Conservation (phyloP, 164 flowering plant genomes). For the Magnolia officinalis region DNA sequence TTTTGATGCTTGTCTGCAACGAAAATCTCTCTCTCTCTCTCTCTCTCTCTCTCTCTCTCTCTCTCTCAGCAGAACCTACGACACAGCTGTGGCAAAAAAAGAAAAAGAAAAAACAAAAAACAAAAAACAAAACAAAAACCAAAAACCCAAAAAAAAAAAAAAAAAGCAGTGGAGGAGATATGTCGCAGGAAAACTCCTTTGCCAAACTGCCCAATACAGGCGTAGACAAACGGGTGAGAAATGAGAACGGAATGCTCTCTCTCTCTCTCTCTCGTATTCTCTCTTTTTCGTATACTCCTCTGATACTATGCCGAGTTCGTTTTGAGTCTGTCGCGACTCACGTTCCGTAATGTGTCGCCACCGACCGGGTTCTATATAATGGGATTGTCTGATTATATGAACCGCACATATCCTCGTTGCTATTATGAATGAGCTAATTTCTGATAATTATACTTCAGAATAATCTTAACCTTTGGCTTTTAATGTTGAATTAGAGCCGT, state of each 20-base stretch:
- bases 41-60: constrained; percentile 7
- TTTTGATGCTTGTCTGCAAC: not conserved
- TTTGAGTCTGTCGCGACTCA: not conserved
- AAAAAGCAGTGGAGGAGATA: constrained; percentile 21
- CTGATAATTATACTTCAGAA: too few relatives aligned
- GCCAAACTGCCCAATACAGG: constrained; percentile 36
- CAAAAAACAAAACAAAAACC: too few relatives aligned
- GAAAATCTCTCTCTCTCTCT: not conserved
- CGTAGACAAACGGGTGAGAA: constrained; percentile 37
- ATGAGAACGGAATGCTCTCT: not conserved
- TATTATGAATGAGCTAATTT: too few relatives aligned
- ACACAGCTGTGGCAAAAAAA: constrained; percentile 10
- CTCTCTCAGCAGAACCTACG: constrained; percentile 29
- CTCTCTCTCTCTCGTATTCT: constrained; percentile 10
- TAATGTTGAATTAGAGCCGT: too few relatives aligned
- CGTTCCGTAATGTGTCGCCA: not conserved
- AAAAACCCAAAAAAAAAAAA: not conserved
- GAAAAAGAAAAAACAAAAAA: too few relatives aligned
- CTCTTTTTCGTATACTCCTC: constrained; percentile 2
- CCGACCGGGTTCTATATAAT: not conserved
- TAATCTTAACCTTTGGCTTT: too few relatives aligned
- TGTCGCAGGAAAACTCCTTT: not conserved
- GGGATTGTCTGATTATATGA: not conserved
- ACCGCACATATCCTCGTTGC: too few relatives aligned
- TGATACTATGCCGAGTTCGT: not conserved